Evolutionary conservation across 257 asterid species (phyloP).

Genomic region (Salvia splendens): DNA sequence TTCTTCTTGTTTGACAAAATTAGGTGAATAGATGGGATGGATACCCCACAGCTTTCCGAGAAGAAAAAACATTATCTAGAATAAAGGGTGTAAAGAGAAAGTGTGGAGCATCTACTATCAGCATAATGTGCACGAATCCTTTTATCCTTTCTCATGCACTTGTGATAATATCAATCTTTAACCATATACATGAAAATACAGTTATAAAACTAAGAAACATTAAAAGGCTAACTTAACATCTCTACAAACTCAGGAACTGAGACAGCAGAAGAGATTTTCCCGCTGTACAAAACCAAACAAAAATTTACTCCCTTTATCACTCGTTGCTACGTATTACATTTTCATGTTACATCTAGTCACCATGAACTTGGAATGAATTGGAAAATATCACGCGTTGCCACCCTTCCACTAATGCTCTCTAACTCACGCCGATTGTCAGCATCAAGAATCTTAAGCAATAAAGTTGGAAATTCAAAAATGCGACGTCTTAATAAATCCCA

Average conservation of each 20-base stretch:
- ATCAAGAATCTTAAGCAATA: constrained; percentile 55
- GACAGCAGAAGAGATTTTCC: constrained; percentile 65
- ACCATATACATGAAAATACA: not conserved
- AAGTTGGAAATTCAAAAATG: not conserved
- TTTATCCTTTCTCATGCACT: not conserved
- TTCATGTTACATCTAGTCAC: constrained; percentile 33
- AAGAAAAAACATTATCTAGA: constrained; percentile 3
- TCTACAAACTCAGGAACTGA: constrained; percentile 60
- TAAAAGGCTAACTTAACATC: constrained; percentile 55
- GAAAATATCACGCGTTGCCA: constrained; percentile 79
- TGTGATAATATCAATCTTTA: not conserved
- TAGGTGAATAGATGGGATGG: not conserved
- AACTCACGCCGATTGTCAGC: constrained; percentile 70
- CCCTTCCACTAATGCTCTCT: constrained; percentile 70
- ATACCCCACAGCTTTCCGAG: not conserved
- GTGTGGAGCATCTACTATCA: not conserved
- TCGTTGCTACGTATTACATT: not conserved
- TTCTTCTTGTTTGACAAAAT: not conserved
- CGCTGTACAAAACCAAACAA: constrained; percentile 38
- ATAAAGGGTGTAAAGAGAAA: constrained; percentile 23
- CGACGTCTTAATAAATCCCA: not conserved
- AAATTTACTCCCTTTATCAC: no score
- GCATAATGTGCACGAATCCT: not conserved
- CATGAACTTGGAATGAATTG: constrained; percentile 82
- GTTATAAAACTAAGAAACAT: constrained; percentile 7